A percentile compares a stretch with the other conserved stretches of the same genome.
phyloP scores from a whole-genome alignment of 176 grass and related monocot genomes.

The Eragrostis curvula region DNA sequence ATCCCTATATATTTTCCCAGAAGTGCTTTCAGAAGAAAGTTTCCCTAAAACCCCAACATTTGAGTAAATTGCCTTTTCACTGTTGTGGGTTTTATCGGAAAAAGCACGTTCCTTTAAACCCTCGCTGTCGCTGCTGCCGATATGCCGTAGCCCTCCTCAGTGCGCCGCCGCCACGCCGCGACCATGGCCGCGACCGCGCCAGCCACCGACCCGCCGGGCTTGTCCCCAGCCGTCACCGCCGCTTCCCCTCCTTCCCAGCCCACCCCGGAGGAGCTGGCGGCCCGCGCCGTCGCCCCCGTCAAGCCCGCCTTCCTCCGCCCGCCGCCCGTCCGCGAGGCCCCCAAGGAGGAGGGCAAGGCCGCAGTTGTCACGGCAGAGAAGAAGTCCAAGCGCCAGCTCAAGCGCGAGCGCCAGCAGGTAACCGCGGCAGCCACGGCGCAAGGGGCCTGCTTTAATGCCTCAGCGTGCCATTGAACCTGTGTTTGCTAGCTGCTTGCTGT shows the following conservation, averaged over 20 bases:
- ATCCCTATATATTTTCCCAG: too few species aligned
- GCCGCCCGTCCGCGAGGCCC: slow-evolving; percentile 56
- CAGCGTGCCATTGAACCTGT: not conserved
- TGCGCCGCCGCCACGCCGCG: slow-evolving; percentile 34
- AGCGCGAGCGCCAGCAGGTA: slow-evolving; percentile 84
- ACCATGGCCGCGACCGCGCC: slow-evolving; percentile 46
- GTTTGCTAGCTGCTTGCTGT: slow-evolving; percentile 34
- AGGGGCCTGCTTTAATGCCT: slow-evolving; percentile 1
- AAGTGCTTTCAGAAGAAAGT: too few species aligned
- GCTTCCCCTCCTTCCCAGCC: not conserved
- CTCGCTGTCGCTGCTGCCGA: not conserved
- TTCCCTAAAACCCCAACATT: too few species aligned
- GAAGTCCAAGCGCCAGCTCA: slow-evolving; percentile 87
- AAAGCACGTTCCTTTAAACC: too few species aligned
- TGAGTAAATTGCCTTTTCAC: too few species aligned
- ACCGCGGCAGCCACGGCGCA: not conserved
- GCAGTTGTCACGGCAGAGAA: slow-evolving; percentile 63
- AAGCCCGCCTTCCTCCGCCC: slow-evolving; percentile 76
- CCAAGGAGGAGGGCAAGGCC: slow-evolving; percentile 44
- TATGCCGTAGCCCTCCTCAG: not conserved
- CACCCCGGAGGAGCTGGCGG: slow-evolving; percentile 75
- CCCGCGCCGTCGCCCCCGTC: slow-evolving; percentile 71
- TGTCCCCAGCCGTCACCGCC: not conserved
- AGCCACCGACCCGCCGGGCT: slow-evolving; percentile 26
- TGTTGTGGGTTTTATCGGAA: too few species aligned